Conservation (phyloP, 331 rosid species). For the Quercus tomentella region DNA sequence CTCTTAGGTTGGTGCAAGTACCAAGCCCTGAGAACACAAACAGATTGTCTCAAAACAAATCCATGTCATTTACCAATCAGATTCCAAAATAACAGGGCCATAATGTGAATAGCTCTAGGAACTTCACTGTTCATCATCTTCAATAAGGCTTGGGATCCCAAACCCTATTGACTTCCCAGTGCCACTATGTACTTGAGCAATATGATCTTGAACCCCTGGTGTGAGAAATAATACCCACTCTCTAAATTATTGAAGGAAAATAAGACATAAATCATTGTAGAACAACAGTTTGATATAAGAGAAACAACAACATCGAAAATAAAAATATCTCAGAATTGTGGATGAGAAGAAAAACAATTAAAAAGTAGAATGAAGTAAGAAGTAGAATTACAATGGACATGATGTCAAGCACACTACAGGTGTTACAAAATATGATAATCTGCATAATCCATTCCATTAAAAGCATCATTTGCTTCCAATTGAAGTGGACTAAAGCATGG, state of each 20-base stretch:
- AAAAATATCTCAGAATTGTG: not conserved
- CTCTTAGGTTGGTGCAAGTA: not conserved
- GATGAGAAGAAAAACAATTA: not conserved
- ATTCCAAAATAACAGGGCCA: too few relatives aligned
- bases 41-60: not conserved
- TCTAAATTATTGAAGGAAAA: too few relatives aligned
- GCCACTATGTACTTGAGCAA: too few relatives aligned
- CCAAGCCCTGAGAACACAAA: too few relatives aligned
- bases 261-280: too few relatives aligned
- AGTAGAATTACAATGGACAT: not conserved
- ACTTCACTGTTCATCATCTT: too few relatives aligned
- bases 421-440: not conserved
- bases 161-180: too few relatives aligned
- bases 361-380: not conserved
- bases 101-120: too few relatives aligned
- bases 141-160: too few relatives aligned
- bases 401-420: not conserved
- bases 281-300: too few relatives aligned
- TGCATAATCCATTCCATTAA: not conserved
- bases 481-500: not conserved
- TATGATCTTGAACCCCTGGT: too few relatives aligned
- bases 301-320: not conserved
- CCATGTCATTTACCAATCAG: not conserved
- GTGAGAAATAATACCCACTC: too few relatives aligned
- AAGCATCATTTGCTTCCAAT: not conserved